These are phyloP conservation scores for Hymenochaete sp. DNA, from an alignment of 1,284 basidiomycete species.

Conservation along the genomic window DNA sequence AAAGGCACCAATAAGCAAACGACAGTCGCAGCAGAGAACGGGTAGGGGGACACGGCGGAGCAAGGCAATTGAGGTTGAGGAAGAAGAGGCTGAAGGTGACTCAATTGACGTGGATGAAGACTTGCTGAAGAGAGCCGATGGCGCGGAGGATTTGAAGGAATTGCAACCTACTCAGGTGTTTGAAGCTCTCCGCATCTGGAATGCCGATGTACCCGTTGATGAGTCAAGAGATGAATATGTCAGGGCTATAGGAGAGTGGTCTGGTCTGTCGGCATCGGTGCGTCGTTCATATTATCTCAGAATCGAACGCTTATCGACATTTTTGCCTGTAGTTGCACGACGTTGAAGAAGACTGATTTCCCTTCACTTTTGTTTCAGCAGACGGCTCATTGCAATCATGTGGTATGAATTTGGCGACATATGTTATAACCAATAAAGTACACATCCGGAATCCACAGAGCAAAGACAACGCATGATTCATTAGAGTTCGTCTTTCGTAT, in stretches of 20 bases:
- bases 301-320: not conserved
- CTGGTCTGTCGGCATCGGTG: conserved; percentile 47
- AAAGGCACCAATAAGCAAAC: conserved; percentile 19
- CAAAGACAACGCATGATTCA: not conserved
- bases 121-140: conserved; percentile 16
- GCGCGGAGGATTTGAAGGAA: conserved; percentile 21
- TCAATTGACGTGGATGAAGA: conserved; percentile 23
- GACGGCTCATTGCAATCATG: not conserved
- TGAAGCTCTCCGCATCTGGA: conserved; percentile 58
- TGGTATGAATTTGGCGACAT: not conserved
- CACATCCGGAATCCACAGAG: conserved; percentile 4
- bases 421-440: too few relatives aligned
- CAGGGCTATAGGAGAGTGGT: conserved; percentile 59
- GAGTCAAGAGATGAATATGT: conserved; percentile 61
- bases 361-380: not conserved
- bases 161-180: conserved; percentile 47
- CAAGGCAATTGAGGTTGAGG: conserved; percentile 20
- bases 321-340: conserved; percentile 5
- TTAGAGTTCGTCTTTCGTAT: conserved; percentile 16
- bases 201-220: conserved; percentile 60
- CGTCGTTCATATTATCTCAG: not conserved
- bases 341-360: conserved; percentile 4
- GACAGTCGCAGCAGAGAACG: conserved; percentile 13
- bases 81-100: conserved; percentile 18
- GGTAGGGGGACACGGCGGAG: conserved; percentile 20